These are phyloP conservation scores for Phylloporus scabripes DNA, from an alignment of 768 basidiomycete genomes.

Conservation along the genomic window DNA sequence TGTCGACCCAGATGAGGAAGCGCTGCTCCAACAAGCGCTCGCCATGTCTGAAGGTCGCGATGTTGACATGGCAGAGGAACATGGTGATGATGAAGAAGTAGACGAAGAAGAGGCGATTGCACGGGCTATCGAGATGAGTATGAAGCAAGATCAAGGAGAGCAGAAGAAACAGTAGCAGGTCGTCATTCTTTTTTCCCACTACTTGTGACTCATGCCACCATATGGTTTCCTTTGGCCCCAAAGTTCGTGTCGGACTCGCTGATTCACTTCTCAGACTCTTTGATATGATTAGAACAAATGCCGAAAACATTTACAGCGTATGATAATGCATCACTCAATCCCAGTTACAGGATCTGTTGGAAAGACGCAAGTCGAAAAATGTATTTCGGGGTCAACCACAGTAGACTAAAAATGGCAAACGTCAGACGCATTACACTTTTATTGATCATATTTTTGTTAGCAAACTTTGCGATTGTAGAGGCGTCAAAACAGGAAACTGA, in stretches of 20 bases:
- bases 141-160: conserved; percentile 56
- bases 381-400: too few relatives aligned
- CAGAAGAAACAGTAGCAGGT: conserved; percentile 32
- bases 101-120: conserved; percentile 89
- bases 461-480: too few relatives aligned
- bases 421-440: too few relatives aligned
- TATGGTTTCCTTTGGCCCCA: background rate
- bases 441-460: too few relatives aligned
- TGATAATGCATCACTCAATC: background rate
- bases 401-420: too few relatives aligned
- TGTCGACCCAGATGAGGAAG: conserved; percentile 72
- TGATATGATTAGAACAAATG: background rate
- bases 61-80: conserved; percentile 43
- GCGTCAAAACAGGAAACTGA: too few relatives aligned
- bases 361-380: too few relatives aligned
- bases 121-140: conserved; percentile 89
- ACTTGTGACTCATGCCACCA: background rate
- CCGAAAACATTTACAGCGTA: background rate
- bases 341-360: background rate
- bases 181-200: background rate
- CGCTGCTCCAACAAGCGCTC: conserved; percentile 68
- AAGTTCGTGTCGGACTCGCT: too few relatives aligned
- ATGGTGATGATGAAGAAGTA: conserved; percentile 61
- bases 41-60: conserved; percentile 63
- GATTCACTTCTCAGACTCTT: background rate